Conservation (phyloP, 2,329 filamentous ascomycete genomes). For the Talaromyces sp. region DNA sequence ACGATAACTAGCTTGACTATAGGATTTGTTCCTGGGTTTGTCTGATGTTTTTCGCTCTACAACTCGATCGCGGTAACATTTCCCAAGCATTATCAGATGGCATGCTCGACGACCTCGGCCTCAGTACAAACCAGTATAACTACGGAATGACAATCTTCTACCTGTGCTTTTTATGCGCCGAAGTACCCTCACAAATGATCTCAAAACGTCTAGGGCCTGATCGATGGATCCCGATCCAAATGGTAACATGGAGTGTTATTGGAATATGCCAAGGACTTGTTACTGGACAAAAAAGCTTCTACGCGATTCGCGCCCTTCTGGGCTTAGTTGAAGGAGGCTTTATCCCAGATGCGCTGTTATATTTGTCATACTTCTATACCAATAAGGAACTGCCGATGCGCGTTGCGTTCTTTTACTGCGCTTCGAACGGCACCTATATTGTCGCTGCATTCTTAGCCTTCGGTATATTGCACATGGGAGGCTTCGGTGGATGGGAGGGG, state of each 20-base stretch:
- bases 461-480: constrained; percentile 40
- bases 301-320: constrained; percentile 44
- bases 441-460: constrained; percentile 48
- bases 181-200: constrained; percentile 61
- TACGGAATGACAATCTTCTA: constrained; percentile 56
- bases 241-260: constrained; percentile 55
- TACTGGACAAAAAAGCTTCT: constrained; percentile 43
- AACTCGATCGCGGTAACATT: constrained; percentile 63
- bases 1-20: constrained; percentile 15
- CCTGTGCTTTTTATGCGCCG: constrained; percentile 55
- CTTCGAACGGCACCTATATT: constrained; percentile 46
- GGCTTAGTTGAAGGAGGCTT: constrained; percentile 55
- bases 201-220: constrained; percentile 58
- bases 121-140: constrained; percentile 31
- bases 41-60: constrained; percentile 62
- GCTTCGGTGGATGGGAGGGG: constrained; percentile 32
- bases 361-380: constrained; percentile 73
- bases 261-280: constrained; percentile 50
- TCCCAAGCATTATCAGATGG: constrained; percentile 60
- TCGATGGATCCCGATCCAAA: constrained; percentile 58
- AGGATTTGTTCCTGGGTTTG: constrained; percentile 39
- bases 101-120: constrained; percentile 48
- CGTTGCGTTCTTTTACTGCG: constrained; percentile 28
- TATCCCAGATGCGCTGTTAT: constrained; percentile 61
- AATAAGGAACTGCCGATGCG: constrained; percentile 63